A percentile compares a stretch with the other conserved stretches of the same genome.
phyloP scores from a whole-genome alignment of 768 basidiomycete genomes.

The Coprinellus micaceus region DNA sequence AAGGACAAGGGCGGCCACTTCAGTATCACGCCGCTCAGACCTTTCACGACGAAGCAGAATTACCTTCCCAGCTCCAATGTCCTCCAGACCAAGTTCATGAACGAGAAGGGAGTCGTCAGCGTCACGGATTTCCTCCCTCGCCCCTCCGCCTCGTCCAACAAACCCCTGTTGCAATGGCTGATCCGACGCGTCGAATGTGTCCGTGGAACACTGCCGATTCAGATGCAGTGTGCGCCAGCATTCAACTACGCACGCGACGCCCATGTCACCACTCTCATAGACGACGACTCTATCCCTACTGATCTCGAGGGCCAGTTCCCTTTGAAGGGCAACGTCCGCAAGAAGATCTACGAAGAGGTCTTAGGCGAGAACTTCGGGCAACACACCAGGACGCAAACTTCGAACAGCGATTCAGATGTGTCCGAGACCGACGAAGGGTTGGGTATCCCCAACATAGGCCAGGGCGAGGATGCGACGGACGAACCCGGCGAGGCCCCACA shows the following conservation, averaged over 20 bases:
- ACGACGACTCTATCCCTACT: conserved; percentile 36
- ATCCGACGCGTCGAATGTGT: conserved; percentile 84
- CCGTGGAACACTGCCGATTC: conserved; percentile 74
- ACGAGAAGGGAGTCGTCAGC: conserved; percentile 80
- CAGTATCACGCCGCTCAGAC: conserved; percentile 70
- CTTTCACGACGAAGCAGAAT: conserved; percentile 75
- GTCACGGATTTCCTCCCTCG: conserved; percentile 88
- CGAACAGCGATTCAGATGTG: too few relatives aligned
- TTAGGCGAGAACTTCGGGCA: background rate
- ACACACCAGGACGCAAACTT: too few relatives aligned
- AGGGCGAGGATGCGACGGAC: too few relatives aligned
- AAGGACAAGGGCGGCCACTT: conserved; percentile 93
- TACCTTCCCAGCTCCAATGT: conserved; percentile 84
- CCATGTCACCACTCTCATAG: conserved; percentile 61
- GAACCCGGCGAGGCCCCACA: conserved; percentile 25
- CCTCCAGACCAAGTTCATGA: conserved; percentile 88
- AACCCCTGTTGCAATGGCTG: conserved; percentile 79
- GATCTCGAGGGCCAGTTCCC: background rate
- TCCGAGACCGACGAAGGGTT: background rate
- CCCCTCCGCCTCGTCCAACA: conserved; percentile 31
- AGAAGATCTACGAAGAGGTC: background rate
- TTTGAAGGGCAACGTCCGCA: background rate
- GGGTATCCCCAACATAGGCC: too few relatives aligned
- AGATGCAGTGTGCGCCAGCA: conserved; percentile 90
- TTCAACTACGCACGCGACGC: conserved; percentile 88